phyloP scores from a whole-genome alignment of 371 early-diverging fungal genomes.

The Mucor racemosus region DNA sequence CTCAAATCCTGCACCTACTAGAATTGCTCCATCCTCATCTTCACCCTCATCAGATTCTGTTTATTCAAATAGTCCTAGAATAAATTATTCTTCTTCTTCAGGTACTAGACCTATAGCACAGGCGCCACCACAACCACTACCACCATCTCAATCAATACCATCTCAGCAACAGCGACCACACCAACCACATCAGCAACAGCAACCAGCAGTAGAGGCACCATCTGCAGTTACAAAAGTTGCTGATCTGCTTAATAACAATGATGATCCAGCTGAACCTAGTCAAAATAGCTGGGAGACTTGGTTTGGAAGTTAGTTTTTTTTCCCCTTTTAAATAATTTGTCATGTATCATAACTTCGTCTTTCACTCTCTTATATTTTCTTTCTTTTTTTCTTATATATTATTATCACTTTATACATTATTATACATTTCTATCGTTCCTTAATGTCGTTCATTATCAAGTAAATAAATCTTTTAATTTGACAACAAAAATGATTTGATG shows the following conservation, averaged over 20 bases:
- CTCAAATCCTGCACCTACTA: constrained; percentile 15
- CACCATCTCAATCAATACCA: background rate
- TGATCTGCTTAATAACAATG: constrained; percentile 50
- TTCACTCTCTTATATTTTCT: background rate
- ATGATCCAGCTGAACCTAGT: constrained; percentile 51
- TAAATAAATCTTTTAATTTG: background rate
- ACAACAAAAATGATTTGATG: background rate
- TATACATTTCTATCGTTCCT: background rate
- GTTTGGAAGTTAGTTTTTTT: constrained; percentile 35
- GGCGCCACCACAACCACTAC: constrained; percentile 4
- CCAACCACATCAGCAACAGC: constrained; percentile 6
- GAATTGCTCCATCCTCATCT: constrained; percentile 11
- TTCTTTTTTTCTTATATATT: background rate
- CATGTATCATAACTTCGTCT: background rate
- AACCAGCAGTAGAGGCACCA: constrained; percentile 6
- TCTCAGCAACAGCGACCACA: constrained; percentile 1
- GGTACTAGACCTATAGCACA: constrained; percentile 10
- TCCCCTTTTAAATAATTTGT: background rate
- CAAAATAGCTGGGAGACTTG: constrained; percentile 55
- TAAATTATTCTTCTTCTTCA: constrained; percentile 6
- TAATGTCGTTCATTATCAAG: background rate
- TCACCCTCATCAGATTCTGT: constrained; percentile 1
- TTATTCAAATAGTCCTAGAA: background rate
- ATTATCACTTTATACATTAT: background rate
- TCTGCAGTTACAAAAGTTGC: constrained; percentile 53